These are phyloP conservation scores for Tricladium varicosporioides DNA, from an alignment of 2,329 filamentous ascomycete genomes.

Conservation along the genomic window DNA sequence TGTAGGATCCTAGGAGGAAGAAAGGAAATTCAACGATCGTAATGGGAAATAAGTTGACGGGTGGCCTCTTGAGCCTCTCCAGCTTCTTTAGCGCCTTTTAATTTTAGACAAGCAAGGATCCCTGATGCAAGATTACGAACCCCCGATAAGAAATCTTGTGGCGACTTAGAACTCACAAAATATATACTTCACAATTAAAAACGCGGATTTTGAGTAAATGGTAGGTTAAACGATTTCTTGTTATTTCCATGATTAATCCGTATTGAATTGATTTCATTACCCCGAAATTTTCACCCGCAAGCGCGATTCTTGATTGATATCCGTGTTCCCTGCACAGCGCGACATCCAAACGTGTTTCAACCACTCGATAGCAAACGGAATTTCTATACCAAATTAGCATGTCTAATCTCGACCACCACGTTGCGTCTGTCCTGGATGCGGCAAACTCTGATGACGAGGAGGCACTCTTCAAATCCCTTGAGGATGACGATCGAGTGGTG, in stretches of 20 bases:
- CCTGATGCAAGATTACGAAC: conserved; percentile 4
- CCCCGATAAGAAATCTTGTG: not conserved
- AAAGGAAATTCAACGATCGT: conserved; percentile 4
- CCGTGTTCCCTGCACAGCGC: not conserved
- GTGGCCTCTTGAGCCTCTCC: conserved; percentile 9
- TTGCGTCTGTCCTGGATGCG: conserved; percentile 46
- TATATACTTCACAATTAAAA: too few relatives aligned
- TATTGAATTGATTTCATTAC: too few relatives aligned
- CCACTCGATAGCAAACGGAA: conserved; percentile 11
- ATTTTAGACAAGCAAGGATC: conserved; percentile 18
- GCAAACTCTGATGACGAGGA: conserved; percentile 51
- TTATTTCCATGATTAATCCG: too few relatives aligned
- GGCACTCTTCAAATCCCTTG: conserved; percentile 54
- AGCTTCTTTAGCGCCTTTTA: conserved; percentile 12
- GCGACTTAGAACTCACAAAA: not conserved
- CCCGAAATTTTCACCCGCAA: conserved; percentile 6
- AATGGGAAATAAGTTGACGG: not conserved
- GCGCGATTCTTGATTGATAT: not conserved
- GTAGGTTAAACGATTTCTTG: too few relatives aligned
- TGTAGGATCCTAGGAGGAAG: conserved; percentile 3
- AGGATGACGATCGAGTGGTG: conserved; percentile 46
- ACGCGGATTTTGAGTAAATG: too few relatives aligned
- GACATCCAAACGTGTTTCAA: conserved; percentile 13
- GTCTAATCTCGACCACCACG: conserved; percentile 47
- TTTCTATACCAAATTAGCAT: conserved; percentile 29